phyloP scores from a whole-genome alignment of 2,329 filamentous ascomycete species.

The Fusarium chaquense region DNA sequence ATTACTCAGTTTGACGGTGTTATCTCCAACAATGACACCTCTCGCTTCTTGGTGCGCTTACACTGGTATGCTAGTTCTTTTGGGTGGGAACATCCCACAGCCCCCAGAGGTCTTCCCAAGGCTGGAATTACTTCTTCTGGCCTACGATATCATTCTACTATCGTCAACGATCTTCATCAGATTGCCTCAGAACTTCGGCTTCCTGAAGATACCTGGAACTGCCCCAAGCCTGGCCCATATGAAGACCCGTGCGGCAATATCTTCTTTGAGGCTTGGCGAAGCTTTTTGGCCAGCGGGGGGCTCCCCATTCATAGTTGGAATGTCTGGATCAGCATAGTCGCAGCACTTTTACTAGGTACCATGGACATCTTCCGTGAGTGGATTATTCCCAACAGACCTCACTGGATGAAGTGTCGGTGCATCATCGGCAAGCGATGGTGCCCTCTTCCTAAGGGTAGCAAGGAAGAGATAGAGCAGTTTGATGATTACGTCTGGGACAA shows the following conservation, averaged over 20 bases:
- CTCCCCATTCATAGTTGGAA: slow-evolving; percentile 34
- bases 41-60: slow-evolving; percentile 45
- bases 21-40: slow-evolving; percentile 44
- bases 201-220: slow-evolving; percentile 41
- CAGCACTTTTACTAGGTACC: slow-evolving; percentile 29
- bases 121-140: slow-evolving; percentile 41
- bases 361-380: slow-evolving; percentile 39
- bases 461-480: slow-evolving; percentile 45
- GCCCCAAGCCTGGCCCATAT: slow-evolving; percentile 34
- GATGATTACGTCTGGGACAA: slow-evolving; percentile 47
- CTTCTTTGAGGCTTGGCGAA: slow-evolving; percentile 48
- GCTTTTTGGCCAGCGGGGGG: slow-evolving; percentile 27
- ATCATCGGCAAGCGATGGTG: slow-evolving; percentile 46
- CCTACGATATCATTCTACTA: slow-evolving; percentile 30
- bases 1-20: slow-evolving; percentile 44
- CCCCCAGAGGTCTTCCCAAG: slow-evolving; percentile 40
- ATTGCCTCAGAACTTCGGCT: slow-evolving; percentile 42
- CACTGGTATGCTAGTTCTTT: slow-evolving; percentile 45
- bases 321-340: slow-evolving; percentile 31
- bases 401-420: slow-evolving; percentile 46
- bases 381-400: slow-evolving; percentile 45
- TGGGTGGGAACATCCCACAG: slow-evolving; percentile 46
- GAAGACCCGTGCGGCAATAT: slow-evolving; percentile 41
- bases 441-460: slow-evolving; percentile 43
- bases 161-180: slow-evolving; percentile 37